These are phyloP conservation scores for Penicillium glabrum DNA, from an alignment of 2,329 filamentous ascomycete species.

Conservation along the genomic window DNA sequence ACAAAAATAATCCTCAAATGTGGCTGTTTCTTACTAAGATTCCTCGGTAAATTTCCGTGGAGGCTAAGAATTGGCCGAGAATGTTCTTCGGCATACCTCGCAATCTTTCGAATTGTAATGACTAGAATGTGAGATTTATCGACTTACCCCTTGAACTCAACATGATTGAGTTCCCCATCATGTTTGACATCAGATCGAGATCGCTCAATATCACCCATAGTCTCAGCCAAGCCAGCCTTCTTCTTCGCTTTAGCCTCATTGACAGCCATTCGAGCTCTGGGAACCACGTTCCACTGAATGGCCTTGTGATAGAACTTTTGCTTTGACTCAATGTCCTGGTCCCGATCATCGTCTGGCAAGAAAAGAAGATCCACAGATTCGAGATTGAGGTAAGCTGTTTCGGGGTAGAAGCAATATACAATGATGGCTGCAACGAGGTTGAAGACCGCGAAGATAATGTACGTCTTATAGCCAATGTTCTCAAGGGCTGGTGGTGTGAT, in stretches of 20 bases:
- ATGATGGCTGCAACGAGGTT: slow-evolving; percentile 42
- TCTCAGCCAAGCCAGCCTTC: slow-evolving; percentile 1
- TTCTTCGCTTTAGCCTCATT: slow-evolving; percentile 14
- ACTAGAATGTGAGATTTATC: background rate
- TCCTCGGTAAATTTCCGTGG: no score
- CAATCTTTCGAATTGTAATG: background rate
- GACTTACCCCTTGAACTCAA: background rate
- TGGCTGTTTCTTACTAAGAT: no score
- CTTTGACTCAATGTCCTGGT: slow-evolving; percentile 12
- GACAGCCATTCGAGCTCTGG: slow-evolving; percentile 9
- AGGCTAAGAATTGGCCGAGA: background rate
- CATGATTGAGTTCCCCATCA: background rate
- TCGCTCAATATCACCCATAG: slow-evolving; percentile 4
- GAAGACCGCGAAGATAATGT: slow-evolving; percentile 67
- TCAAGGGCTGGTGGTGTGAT: slow-evolving; percentile 61
- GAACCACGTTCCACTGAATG: slow-evolving; percentile 11
- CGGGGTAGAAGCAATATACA: slow-evolving; percentile 35
- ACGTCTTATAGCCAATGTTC: slow-evolving; percentile 60
- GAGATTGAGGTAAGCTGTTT: slow-evolving; percentile 38
- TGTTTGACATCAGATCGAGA: background rate
- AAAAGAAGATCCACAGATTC: slow-evolving; percentile 45
- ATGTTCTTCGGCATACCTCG: background rate
- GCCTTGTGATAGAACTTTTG: slow-evolving; percentile 9
- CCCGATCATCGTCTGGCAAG: slow-evolving; percentile 4
- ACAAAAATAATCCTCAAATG: no score